phyloP scores from a whole-genome alignment of 306 rosid species.

The Fragaria ananassa region DNA sequence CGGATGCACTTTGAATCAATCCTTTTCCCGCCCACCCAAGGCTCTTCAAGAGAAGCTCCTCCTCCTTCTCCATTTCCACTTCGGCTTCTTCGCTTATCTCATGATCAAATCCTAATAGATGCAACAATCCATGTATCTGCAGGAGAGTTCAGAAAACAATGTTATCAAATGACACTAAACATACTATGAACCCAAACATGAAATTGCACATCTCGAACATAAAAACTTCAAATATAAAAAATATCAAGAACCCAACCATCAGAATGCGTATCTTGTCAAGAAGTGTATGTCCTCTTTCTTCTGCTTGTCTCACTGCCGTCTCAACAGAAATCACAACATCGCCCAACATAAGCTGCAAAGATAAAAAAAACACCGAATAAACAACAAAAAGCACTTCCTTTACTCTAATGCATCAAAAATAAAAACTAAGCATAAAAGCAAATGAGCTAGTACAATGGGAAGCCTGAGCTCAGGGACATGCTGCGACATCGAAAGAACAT shows the following conservation, averaged over 20 bases:
- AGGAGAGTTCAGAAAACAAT: constrained; percentile 19
- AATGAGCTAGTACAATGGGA: constrained; percentile 63
- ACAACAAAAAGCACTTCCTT: neutral
- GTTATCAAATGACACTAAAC: neutral
- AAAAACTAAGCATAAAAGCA: neutral
- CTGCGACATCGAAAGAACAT: constrained; percentile 90
- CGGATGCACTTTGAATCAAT: constrained; percentile 75
- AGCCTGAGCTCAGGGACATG: constrained; percentile 78
- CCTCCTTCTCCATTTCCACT: constrained; percentile 92
- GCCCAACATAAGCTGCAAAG: constrained; percentile 86
- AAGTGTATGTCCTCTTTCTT: constrained; percentile 84
- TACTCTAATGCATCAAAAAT: neutral
- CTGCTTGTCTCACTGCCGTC: constrained; percentile 92
- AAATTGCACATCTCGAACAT: constrained; percentile 65
- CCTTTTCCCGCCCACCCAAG: constrained; percentile 95
- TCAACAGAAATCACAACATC: constrained; percentile 87
- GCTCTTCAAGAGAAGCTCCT: constrained; percentile 69
- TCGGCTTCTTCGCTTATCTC: constrained; percentile 94
- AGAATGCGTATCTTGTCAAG: constrained; percentile 92
- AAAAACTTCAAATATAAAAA: neutral
- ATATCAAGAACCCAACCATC: constrained; percentile 51
- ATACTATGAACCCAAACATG: constrained; percentile 51
- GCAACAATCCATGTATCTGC: constrained; percentile 92
- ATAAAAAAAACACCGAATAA: neutral
- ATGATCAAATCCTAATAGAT: constrained; percentile 96